These are phyloP conservation scores for Thermothelomyces thermophilus DNA, from an alignment of 2,329 filamentous ascomycete species.

Conservation along the genomic window DNA sequence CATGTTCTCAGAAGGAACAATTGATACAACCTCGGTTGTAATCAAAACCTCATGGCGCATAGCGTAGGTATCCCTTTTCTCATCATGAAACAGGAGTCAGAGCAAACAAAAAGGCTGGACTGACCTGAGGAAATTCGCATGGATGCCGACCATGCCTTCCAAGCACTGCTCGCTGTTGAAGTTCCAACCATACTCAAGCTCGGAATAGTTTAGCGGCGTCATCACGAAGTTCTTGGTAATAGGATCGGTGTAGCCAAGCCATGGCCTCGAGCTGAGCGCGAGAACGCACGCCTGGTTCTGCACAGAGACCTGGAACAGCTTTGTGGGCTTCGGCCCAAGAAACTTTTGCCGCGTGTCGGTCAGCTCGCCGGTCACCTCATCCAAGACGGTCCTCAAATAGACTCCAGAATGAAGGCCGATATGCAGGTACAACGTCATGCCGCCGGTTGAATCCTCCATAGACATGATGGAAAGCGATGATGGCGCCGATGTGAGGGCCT, in stretches of 20 bases:
- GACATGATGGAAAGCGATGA: conserved; percentile 85
- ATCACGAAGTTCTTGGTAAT: conserved; percentile 84
- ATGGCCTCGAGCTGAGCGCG: conserved; percentile 86
- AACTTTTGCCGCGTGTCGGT: conserved; percentile 94
- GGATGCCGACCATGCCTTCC: conserved; percentile 90
- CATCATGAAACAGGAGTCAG: conserved; percentile 48
- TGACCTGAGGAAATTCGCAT: conserved; percentile 81
- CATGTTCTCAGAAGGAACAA: conserved; percentile 99
- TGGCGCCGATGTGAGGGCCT: conserved; percentile 84
- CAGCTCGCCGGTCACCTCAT: conserved; percentile 91
- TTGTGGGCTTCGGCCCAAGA: conserved; percentile 82
- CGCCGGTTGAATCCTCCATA: conserved; percentile 90
- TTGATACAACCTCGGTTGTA: conserved; percentile 56
- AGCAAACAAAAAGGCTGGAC: conserved; percentile 29
- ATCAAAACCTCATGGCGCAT: conserved; percentile 47
- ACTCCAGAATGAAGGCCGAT: conserved; percentile 94
- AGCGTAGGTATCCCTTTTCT: conserved; percentile 54
- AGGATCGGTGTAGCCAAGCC: conserved; percentile 88
- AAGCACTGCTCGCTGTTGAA: conserved; percentile 93
- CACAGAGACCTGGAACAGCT: conserved; percentile 85
- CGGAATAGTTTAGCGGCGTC: conserved; percentile 81
- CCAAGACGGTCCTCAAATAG: conserved; percentile 88
- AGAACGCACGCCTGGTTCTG: conserved; percentile 79
- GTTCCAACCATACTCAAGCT: conserved; percentile 90
- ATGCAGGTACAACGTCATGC: conserved; percentile 85